Evolutionary conservation across 2,329 filamentous ascomycete species (phyloP).

Genomic region (Pseudogymnoascus sp.): DNA sequence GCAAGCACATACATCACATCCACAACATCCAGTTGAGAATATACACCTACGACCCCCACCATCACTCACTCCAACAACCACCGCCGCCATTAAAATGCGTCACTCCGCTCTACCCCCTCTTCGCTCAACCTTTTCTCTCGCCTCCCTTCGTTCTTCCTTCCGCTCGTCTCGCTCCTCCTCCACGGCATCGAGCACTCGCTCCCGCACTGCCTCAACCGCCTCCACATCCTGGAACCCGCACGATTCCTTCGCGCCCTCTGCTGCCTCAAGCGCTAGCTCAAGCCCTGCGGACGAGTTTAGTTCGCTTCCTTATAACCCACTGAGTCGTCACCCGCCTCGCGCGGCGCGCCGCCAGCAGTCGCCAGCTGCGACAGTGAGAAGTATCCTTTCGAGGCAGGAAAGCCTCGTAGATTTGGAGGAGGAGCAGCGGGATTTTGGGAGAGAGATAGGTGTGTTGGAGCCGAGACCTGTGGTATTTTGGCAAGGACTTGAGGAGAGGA

Average conservation of each 20-base stretch:
- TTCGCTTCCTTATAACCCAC: not conserved
- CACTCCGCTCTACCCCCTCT: constrained; percentile 26
- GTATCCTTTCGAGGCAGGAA: constrained; percentile 50
- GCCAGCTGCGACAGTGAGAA: constrained; percentile 46
- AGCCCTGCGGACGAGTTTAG: not conserved
- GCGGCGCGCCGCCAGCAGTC: constrained; percentile 24
- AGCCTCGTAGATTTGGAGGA: constrained; percentile 51
- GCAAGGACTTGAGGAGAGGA: constrained; percentile 55
- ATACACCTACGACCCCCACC: not conserved
- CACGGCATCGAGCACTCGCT: constrained; percentile 24
- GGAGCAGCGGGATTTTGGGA: constrained; percentile 45
- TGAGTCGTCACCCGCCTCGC: not conserved
- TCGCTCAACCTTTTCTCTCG: constrained; percentile 39
- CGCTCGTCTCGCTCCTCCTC: constrained; percentile 40
- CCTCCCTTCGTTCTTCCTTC: constrained; percentile 44
- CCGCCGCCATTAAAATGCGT: constrained; percentile 22
- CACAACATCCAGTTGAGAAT: not conserved
- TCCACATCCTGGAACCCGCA: constrained; percentile 21
- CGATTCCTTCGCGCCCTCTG: not conserved
- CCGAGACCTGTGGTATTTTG: constrained; percentile 57
- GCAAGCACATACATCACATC: not conserved
- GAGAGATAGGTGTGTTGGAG: constrained; percentile 50
- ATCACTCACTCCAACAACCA: not conserved
- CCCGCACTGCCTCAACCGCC: constrained; percentile 38
- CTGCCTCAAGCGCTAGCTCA: not conserved